Conservation (phyloP, 2,329 filamentous ascomycete genomes). For the Huntiella omanensis region DNA sequence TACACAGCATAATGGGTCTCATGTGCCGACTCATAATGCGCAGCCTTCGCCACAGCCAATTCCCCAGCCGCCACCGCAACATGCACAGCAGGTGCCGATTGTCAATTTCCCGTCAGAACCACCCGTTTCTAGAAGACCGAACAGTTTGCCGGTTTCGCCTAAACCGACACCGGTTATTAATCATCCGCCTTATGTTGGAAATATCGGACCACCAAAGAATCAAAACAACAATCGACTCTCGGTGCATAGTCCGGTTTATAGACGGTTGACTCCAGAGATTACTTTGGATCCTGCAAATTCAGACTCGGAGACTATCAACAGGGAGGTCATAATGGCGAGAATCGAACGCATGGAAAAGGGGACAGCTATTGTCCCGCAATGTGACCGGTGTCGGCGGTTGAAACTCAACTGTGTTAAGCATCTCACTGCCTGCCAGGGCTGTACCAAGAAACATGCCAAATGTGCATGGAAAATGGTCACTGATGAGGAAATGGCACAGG, state of each 20-base stretch:
- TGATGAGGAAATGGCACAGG: constrained; percentile 38
- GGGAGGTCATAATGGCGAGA: constrained; percentile 47
- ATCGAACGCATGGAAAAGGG: constrained; percentile 61
- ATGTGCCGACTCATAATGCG: not conserved
- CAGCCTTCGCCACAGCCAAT: not conserved
- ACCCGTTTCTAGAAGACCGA: constrained; percentile 6
- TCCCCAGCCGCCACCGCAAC: constrained; percentile 1
- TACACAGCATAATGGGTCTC: not conserved
- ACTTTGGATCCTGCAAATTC: constrained; percentile 5
- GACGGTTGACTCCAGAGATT: constrained; percentile 8
- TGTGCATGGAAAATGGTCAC: constrained; percentile 72
- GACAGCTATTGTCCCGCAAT: constrained; percentile 60
- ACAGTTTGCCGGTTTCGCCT: constrained; percentile 10
- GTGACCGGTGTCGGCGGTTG: constrained; percentile 63
- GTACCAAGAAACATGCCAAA: constrained; percentile 78
- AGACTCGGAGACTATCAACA: constrained; percentile 14
- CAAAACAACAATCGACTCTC: constrained; percentile 8
- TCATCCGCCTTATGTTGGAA: constrained; percentile 4
- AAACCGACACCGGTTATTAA: constrained; percentile 8
- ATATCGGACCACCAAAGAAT: not conserved
- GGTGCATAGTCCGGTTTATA: constrained; percentile 3
- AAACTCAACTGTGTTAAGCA: constrained; percentile 74
- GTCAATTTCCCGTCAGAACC: constrained; percentile 6
- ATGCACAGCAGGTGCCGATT: not conserved
- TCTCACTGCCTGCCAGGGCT: constrained; percentile 68